phyloP scores from a whole-genome alignment of 805 yeast genomes.

The Candida golubevii region DNA sequence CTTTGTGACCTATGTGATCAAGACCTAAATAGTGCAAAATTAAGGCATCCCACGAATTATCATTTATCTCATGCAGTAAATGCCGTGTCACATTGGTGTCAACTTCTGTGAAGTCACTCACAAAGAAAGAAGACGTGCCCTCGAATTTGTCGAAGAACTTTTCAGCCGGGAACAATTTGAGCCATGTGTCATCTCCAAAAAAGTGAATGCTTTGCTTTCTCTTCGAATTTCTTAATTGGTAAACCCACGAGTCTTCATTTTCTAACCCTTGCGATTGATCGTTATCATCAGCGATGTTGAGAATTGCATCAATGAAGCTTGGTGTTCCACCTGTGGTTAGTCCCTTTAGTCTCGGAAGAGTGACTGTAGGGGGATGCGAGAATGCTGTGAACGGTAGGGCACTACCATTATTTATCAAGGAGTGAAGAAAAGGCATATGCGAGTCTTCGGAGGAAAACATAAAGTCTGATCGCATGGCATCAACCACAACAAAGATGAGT shows the following conservation, averaged over 20 bases:
- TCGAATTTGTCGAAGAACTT: constrained; percentile 59
- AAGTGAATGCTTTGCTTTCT: constrained; percentile 55
- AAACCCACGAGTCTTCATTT: constrained; percentile 83
- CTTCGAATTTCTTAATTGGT: constrained; percentile 48
- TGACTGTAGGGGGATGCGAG: constrained; percentile 95
- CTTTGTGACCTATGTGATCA: constrained; percentile 97
- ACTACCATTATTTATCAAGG: constrained; percentile 55
- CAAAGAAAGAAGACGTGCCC: constrained; percentile 92
- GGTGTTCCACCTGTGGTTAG: constrained; percentile 95
- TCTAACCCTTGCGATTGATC: constrained; percentile 61
- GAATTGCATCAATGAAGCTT: constrained; percentile 86
- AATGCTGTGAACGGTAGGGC: constrained; percentile 89
- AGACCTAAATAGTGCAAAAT: constrained; percentile 89
- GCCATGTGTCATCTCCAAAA: constrained; percentile 98
- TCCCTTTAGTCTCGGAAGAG: constrained; percentile 89
- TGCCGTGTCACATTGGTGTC: constrained; percentile 92
- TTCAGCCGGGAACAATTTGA: constrained; percentile 70
- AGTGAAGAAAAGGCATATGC: constrained; percentile 62
- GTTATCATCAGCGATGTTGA: constrained; percentile 90
- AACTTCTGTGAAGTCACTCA: constrained; percentile 90
- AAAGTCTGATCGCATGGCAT: constrained; percentile 90
- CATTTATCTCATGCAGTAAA: constrained; percentile 52
- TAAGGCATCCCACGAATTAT: constrained; percentile 70
- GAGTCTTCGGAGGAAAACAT: constrained; percentile 59
- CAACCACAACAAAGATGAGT: constrained; percentile 80